Conservation (phyloP, 208 protist species). For the Trypanosoma cruzi region DNA sequence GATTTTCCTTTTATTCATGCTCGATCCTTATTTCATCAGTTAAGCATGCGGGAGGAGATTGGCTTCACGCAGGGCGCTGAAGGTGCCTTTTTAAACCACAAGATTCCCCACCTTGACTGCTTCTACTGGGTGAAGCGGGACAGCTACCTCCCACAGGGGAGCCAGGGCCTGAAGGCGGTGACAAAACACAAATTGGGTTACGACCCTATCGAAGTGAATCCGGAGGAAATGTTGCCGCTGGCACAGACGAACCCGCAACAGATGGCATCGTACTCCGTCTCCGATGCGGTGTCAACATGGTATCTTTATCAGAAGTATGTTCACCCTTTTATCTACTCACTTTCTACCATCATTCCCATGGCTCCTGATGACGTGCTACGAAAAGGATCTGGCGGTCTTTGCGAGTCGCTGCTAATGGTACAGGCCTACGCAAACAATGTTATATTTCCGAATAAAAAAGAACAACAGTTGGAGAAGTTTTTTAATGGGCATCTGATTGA, state of each 20-base stretch:
- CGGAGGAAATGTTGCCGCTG: constrained; percentile 99
- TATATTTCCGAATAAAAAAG: constrained; percentile 99
- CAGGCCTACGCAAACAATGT: constrained; percentile 98
- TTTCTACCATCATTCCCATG: constrained; percentile 99
- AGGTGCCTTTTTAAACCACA: constrained; percentile 95
- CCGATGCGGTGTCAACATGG: constrained; percentile 99
- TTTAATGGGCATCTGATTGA: constrained; percentile 98
- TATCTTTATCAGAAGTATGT: constrained; percentile 99
- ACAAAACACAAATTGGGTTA: constrained; percentile 99
- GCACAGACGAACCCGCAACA: constrained; percentile 95
- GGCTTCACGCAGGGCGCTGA: constrained; percentile 82
- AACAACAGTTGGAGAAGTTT: constrained; percentile 87
- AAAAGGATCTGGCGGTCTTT: constrained; percentile 99
- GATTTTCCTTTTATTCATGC: constrained; percentile 99
- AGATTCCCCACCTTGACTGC: constrained; percentile 97
- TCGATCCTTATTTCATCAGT: constrained; percentile 80
- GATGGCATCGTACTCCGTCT: constrained; percentile 99
- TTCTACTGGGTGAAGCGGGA: constrained; percentile 99
- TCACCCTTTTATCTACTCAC: constrained; percentile 99
- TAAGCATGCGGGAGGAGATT: constrained; percentile 91
- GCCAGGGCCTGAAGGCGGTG: constrained; percentile 97
- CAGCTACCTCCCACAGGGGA: constrained; percentile 99
- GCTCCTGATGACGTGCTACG: constrained; percentile 98
- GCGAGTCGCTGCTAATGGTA: constrained; percentile 99
- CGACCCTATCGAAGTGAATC: constrained; percentile 99